These are phyloP conservation scores for Apiotrichum siamense DNA, from an alignment of 1,284 basidiomycete genomes.

Conservation along the genomic window DNA sequence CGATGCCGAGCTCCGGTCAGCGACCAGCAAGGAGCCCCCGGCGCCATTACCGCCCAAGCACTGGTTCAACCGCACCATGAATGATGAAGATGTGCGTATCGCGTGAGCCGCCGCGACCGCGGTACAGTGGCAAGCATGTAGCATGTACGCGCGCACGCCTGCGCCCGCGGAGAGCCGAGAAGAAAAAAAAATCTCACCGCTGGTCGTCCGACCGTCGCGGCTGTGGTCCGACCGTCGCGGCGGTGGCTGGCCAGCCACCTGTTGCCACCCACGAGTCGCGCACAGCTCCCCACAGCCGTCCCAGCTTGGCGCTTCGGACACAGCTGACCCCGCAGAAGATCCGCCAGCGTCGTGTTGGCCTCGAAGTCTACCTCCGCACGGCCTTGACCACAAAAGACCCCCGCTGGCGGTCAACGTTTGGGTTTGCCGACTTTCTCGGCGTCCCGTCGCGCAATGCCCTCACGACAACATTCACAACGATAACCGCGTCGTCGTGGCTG, in stretches of 20 bases:
- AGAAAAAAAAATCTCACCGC: no score
- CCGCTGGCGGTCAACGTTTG: conserved; percentile 69
- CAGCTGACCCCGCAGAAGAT: conserved; percentile 49
- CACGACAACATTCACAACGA: conserved; percentile 46
- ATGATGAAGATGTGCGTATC: conserved; percentile 42
- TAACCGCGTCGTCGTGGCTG: conserved; percentile 70
- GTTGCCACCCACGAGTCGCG: conserved; percentile 8
- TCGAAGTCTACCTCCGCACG: conserved; percentile 80
- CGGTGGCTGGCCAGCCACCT: conserved; percentile 11
- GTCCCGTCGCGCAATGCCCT: conserved; percentile 52
- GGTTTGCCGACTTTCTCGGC: conserved; percentile 81
- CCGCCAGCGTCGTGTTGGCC: conserved; percentile 64
- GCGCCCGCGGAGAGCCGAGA: no score
- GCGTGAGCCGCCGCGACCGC: neutral
- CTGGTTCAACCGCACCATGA: conserved; percentile 51
- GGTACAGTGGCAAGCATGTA: no score
- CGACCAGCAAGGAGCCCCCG: conserved; percentile 65
- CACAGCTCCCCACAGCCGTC: neutral
- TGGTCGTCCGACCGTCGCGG: no score
- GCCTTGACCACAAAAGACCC: conserved; percentile 74
- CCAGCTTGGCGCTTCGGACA: neutral
- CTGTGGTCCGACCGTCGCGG: neutral
- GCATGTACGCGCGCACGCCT: no score
- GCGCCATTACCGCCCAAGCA: conserved; percentile 71
- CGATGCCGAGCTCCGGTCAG: conserved; percentile 69